Evolutionary conservation across 2,329 filamentous ascomycete genomes (phyloP).

Genomic region (Pseudogymnoascus sp.): DNA sequence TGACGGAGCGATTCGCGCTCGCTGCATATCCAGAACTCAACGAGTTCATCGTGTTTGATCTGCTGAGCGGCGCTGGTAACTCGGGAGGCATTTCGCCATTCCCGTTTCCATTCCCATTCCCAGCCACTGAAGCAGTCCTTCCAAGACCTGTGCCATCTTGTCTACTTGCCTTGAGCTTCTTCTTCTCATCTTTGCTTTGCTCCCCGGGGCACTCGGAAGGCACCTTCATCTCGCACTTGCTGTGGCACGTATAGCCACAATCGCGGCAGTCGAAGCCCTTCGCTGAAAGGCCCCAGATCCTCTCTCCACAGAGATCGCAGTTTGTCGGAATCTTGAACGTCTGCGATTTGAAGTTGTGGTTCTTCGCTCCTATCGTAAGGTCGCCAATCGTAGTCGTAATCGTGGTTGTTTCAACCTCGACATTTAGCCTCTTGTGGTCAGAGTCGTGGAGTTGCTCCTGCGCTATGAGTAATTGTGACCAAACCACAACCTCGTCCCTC

Average conservation of each 20-base stretch:
- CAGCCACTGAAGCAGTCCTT: constrained; percentile 16
- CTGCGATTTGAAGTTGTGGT: constrained; percentile 97
- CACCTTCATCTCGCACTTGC: constrained; percentile 98
- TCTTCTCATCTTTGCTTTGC: constrained; percentile 87
- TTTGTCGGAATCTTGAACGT: constrained; percentile 99
- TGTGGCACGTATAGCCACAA: constrained; percentile 96
- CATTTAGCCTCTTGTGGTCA: constrained; percentile 75
- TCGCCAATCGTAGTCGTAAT: constrained; percentile 90
- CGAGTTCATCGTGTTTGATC: constrained; percentile 79
- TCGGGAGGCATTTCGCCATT: constrained; percentile 37
- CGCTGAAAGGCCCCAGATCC: constrained; percentile 93
- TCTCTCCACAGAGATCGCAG: constrained; percentile 90
- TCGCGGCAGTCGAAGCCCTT: constrained; percentile 95
- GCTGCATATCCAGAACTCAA: constrained; percentile 81
- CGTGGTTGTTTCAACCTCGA: constrained; percentile 86
- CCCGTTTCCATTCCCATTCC: background rate
- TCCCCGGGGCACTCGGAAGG: constrained; percentile 93
- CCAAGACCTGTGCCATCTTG: constrained; percentile 62
- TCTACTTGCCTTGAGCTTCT: constrained; percentile 80
- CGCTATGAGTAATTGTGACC: constrained; percentile 71
- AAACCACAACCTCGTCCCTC: constrained; percentile 78
- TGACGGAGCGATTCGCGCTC: constrained; percentile 67
- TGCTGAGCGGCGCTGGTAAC: constrained; percentile 54
- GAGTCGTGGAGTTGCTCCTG: constrained; percentile 80
- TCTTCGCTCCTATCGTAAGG: constrained; percentile 82